phyloP scores from a whole-genome alignment of 2,329 filamentous ascomycete species.

The Cryphonectria nitschkei region DNA sequence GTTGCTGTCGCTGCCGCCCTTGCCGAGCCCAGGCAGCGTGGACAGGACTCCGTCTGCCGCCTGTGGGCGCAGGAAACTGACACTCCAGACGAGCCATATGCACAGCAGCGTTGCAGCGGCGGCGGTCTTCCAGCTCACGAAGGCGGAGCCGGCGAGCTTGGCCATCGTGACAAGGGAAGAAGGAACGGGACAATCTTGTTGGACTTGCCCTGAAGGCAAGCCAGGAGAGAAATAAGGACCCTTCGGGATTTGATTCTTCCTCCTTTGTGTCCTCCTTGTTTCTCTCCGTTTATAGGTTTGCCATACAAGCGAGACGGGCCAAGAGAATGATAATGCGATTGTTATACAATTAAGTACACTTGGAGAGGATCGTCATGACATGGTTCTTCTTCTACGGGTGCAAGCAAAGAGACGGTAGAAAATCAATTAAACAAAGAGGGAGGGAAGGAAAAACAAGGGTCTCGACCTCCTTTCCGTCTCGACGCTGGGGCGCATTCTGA shows the following conservation, averaged over 20 bases:
- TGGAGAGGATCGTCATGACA: neutral
- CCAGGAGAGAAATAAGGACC: neutral
- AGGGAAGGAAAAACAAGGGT: neutral
- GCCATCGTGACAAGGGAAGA: constrained; percentile 13
- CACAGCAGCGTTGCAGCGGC: constrained; percentile 21
- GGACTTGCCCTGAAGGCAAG: neutral
- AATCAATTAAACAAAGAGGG: neutral
- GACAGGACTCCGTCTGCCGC: constrained; percentile 16
- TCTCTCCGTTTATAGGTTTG: neutral
- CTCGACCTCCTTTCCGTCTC: neutral
- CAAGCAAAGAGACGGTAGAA: neutral
- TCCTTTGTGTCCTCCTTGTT: neutral
- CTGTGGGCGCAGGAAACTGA: constrained; percentile 10
- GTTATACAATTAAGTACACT: neutral
- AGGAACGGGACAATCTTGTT: neutral
- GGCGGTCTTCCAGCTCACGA: constrained; percentile 23
- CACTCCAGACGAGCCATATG: constrained; percentile 24
- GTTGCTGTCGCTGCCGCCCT: neutral
- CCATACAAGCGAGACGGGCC: neutral
- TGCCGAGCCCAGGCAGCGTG: constrained; percentile 10
- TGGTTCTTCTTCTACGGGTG: neutral
- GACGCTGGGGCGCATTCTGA: constrained; percentile 3
- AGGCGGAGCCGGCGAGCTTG: constrained; percentile 13
- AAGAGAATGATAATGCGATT: neutral
- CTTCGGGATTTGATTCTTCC: neutral